These are phyloP conservation scores for Podospora bellae-mahoneyi DNA, from an alignment of 495 filamentous ascomycete species.

Conservation along the genomic window DNA sequence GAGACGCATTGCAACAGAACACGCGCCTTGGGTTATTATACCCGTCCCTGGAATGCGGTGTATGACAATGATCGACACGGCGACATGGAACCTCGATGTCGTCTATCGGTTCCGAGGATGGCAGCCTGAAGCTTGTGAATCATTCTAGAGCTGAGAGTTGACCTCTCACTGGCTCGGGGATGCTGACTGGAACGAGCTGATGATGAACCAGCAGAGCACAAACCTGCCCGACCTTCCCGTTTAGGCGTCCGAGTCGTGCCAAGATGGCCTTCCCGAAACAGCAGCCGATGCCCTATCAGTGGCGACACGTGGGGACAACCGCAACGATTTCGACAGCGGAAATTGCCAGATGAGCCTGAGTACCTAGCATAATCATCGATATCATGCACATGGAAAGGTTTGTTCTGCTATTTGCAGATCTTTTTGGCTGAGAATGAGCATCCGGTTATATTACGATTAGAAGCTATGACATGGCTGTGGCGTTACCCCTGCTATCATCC, in stretches of 20 bases:
- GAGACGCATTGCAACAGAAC: background rate
- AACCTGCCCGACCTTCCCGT: background rate
- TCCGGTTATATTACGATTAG: background rate
- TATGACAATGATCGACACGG: background rate
- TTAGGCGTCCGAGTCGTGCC: background rate
- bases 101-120: background rate
- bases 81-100: background rate
- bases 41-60: background rate
- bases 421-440: background rate
- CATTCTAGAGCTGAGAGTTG: background rate
- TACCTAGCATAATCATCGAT: background rate
- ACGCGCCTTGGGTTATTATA: background rate
- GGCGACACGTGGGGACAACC: background rate
- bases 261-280: conserved; percentile 5
- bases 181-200: background rate
- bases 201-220: background rate
- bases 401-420: background rate
- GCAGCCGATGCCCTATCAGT: background rate
- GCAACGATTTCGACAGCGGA: too few species aligned
- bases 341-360: background rate
- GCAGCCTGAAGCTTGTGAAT: background rate
- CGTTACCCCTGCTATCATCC: background rate
- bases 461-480: background rate
- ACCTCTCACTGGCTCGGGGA: background rate
- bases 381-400: background rate